Percentiles rank a stretch among this genome's conserved stretches.
Conservation (phyloP, 2,329 filamentous ascomycete genomes). For the Periglandula ipomoeae region DNA sequence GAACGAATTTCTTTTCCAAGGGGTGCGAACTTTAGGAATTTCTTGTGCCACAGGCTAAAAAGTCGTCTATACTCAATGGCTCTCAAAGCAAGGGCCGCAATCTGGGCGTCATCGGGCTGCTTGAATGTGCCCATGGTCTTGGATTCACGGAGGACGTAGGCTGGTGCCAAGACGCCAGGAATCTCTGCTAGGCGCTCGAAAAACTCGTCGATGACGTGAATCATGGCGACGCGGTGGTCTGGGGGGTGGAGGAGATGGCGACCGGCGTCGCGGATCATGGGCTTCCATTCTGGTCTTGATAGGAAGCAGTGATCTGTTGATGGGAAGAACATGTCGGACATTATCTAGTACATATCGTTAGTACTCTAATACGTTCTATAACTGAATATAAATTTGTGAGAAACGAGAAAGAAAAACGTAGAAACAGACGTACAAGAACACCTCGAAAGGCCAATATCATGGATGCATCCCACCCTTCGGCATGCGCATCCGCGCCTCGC, state of each 20-base stretch:
- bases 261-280: constrained; percentile 19
- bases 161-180: constrained; percentile 22
- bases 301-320: constrained; percentile 26
- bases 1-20: constrained; percentile 19
- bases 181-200: constrained; percentile 26
- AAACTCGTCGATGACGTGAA: constrained; percentile 23
- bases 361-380: too few species aligned
- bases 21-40: constrained; percentile 16
- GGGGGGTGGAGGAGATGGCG: constrained; percentile 18
- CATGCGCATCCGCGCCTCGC: constrained; percentile 26
- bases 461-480: constrained; percentile 25
- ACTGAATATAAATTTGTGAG: too few species aligned
- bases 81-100: constrained; percentile 19
- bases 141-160: constrained; percentile 23
- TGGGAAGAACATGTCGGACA: constrained; percentile 29
- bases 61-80: constrained; percentile 20
- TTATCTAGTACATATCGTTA: constrained; percentile 22
- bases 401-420: background rate
- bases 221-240: constrained; percentile 13
- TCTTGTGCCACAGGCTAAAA: constrained; percentile 24
- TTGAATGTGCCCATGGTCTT: constrained; percentile 10
- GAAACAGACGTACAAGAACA: constrained; percentile 23
- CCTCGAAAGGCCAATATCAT: constrained; percentile 29
- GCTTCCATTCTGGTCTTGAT: constrained; percentile 25
- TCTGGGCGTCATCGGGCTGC: constrained; percentile 19